These are phyloP conservation scores for Cordyceps pruinosa DNA, from an alignment of 2,329 filamentous ascomycete genomes.

Conservation along the genomic window DNA sequence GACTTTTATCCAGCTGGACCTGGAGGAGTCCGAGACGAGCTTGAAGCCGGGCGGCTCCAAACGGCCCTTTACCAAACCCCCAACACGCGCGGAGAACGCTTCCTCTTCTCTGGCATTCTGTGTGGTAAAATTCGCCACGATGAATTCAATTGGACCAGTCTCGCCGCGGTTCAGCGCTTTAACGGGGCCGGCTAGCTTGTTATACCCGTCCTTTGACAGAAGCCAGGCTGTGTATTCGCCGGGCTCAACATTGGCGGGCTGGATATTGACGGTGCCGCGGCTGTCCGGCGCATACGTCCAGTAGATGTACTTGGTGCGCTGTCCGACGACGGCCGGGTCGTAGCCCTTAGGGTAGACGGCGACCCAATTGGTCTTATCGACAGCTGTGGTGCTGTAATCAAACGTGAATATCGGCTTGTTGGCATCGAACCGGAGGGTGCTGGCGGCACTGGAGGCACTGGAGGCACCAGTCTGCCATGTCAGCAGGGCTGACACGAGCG, in stretches of 20 bases:
- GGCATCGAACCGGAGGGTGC: slow-evolving; percentile 1
- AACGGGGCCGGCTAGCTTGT: not conserved
- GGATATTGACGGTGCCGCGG: slow-evolving; percentile 15
- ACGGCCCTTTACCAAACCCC: slow-evolving; percentile 26
- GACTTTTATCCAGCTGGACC: slow-evolving; percentile 28
- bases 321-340: slow-evolving; percentile 15
- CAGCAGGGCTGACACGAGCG: not conserved
- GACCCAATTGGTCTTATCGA: slow-evolving; percentile 20
- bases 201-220: not conserved
- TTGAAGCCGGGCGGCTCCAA: slow-evolving; percentile 22
- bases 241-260: not conserved
- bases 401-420: slow-evolving; percentile 16
- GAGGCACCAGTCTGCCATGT: not conserved
- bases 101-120: slow-evolving; percentile 31
- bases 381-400: slow-evolving; percentile 16
- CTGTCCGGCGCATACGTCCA: slow-evolving; percentile 19
- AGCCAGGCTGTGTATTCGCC: slow-evolving; percentile 8
- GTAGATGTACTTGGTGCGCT: slow-evolving; percentile 13
- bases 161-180: not conserved
- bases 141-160: slow-evolving; percentile 21
- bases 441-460: not conserved
- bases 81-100: slow-evolving; percentile 24
- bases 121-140: slow-evolving; percentile 23
- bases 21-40: slow-evolving; percentile 18
- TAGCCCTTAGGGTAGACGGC: slow-evolving; percentile 19